Evolutionary conservation across 2,329 filamentous ascomycete species (phyloP).

Genomic region (Cladophialophora immunda): DNA sequence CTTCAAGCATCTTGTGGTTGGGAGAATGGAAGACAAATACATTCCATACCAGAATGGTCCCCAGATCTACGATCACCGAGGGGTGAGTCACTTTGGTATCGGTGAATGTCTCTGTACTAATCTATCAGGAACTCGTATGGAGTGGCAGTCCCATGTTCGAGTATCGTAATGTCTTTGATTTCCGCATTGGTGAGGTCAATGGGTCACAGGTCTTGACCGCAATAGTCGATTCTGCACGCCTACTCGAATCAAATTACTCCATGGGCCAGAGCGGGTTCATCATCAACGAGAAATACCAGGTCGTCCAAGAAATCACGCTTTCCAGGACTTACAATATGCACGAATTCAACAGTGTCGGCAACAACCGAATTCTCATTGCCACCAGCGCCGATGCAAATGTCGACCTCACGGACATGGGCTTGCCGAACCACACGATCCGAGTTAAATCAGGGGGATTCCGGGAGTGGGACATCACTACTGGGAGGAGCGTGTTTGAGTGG

Average conservation of each 20-base stretch:
- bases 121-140: conserved; percentile 21
- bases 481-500: conserved; percentile 33
- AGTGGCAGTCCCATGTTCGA: conserved; percentile 17
- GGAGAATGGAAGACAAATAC: conserved; percentile 1
- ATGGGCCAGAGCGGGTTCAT: neutral
- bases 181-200: conserved; percentile 17
- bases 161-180: conserved; percentile 25
- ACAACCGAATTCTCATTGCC: conserved; percentile 13
- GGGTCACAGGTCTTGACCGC: conserved; percentile 8
- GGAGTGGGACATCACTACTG: neutral
- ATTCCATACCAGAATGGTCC: conserved; percentile 18
- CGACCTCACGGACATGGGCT: neutral
- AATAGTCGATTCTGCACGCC: conserved; percentile 16
- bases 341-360: conserved; percentile 30
- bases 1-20: conserved; percentile 8
- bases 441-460: neutral
- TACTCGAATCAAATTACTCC: conserved; percentile 18
- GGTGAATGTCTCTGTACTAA: neutral
- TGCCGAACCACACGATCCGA: neutral
- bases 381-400: conserved; percentile 45
- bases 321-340: conserved; percentile 27
- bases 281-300: neutral
- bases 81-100: conserved; percentile 5
- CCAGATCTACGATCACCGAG: conserved; percentile 23
- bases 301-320: neutral